phyloP scores from a whole-genome alignment of 805 yeast species.

The Ogataea paradorogensis region DNA sequence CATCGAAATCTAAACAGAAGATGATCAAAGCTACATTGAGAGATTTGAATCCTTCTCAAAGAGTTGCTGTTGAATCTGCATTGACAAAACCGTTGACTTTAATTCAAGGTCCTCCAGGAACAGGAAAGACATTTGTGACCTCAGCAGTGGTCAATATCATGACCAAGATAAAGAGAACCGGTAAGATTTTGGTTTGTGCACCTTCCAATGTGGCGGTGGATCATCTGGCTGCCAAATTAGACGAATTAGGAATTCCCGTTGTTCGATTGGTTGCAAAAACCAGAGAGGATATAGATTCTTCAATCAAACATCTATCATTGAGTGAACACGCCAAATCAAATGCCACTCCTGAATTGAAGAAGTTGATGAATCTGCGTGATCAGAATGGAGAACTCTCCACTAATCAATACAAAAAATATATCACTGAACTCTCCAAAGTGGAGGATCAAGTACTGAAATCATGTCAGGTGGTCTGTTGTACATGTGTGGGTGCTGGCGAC shows the following conservation, averaged over 20 bases:
- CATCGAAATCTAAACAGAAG: not conserved
- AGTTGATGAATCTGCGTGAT: conserved; percentile 53
- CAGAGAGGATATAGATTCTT: conserved; percentile 75
- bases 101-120: conserved; percentile 96
- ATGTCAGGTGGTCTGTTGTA: conserved; percentile 82
- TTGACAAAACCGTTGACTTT: conserved; percentile 70
- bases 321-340: conserved; percentile 47
- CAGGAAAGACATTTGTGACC: conserved; percentile 93
- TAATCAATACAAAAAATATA: conserved; percentile 47
- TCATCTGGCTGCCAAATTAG: conserved; percentile 74
- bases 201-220: conserved; percentile 96
- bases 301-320: conserved; percentile 56
- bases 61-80: conserved; percentile 68
- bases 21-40: conserved; percentile 60
- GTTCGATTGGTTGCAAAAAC: conserved; percentile 74
- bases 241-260: conserved; percentile 69
- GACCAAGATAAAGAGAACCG: conserved; percentile 50
- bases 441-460: conserved; percentile 50
- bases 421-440: conserved; percentile 39
- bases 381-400: conserved; percentile 67
- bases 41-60: conserved; percentile 71
- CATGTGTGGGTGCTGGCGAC: conserved; percentile 93
- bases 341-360: conserved; percentile 57
- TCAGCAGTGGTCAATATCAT: conserved; percentile 83
- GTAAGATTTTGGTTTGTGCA: conserved; percentile 81